A percentile compares a stretch with the other conserved stretches of the same genome.
phyloP scores from a whole-genome alignment of 441 rosid species.

The Cnidoscolus chayamansa region DNA sequence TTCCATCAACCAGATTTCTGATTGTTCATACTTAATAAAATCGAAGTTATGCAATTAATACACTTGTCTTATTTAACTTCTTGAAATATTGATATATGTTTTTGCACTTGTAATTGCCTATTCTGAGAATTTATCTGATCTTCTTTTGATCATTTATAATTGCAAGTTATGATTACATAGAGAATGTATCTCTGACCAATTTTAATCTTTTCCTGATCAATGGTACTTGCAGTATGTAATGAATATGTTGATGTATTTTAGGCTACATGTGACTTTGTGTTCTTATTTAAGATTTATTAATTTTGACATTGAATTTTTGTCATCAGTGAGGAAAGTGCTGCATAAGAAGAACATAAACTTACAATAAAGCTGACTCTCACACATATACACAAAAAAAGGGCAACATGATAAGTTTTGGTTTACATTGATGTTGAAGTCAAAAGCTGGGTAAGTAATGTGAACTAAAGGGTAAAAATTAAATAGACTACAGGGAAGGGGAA shows the following conservation, averaged over 20 bases:
- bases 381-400: neutral
- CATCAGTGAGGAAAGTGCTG: neutral
- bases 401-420: neutral
- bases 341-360: neutral
- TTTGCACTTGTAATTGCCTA: neutral
- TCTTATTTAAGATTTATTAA: neutral
- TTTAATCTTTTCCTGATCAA: neutral
- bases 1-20: slow-evolving; percentile 7
- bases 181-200: neutral
- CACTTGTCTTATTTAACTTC: slow-evolving; percentile 14
- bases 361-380: no score
- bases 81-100: slow-evolving; percentile 7
- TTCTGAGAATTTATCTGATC: slow-evolving; percentile 9
- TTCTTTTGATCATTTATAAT: slow-evolving; percentile 2
- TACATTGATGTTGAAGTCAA: neutral
- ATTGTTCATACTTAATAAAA: slow-evolving; percentile 5
- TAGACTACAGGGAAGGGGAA: no score
- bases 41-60: slow-evolving; percentile 15
- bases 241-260: neutral
- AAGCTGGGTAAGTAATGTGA: neutral
- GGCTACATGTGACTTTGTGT: neutral
- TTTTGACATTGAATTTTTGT: neutral
- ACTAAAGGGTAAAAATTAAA: neutral
- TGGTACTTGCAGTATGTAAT: neutral
- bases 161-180: neutral